Base-by-base conservation (phyloP, 139 green algal species). In the Monoraphidium neglectum region DNA sequence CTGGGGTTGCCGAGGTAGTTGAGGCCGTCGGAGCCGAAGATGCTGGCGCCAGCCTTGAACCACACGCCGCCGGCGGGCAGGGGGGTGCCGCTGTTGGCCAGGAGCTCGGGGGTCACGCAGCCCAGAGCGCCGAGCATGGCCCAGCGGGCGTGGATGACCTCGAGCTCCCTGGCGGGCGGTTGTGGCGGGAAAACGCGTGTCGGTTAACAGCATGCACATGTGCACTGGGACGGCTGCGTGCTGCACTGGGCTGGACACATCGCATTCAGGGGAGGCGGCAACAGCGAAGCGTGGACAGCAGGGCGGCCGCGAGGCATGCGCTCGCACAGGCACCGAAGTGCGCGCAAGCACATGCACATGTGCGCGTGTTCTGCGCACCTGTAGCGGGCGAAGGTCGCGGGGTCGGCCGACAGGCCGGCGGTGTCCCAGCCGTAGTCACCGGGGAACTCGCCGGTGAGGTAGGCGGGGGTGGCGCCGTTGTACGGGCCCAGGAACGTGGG, bases 341-440 rank as follows among this genome's bases (percentile, higher is more conserved):
- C n/a, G n/a, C n/a, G n/a, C n/a, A n/a, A n/a, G n/a, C n/a, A n/a
- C n/a, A n/a, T n/a, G n/a, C n/a, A n/a, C n/a, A n/a, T n/a, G n/a
- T n/a, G n/a, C n/a, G n/a, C n/a, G n/a, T n/a, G n/a, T n/a, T n/a
- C n/a, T n/a, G n/a, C n/a, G n/a, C n/a, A n/a, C n/a, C n/a, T n/a
- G 90, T 97, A 98, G 77, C 80, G 81, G 60, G 89, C 84, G 83
- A 98, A 98, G 84, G 92, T 98, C 88, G 97, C 89, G 70, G 95
- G 95, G 87, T 98, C 43, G 12, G 43, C 43, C 8, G 93, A 98
- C 77, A 98, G 91, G 72, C 94, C 93, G 72, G 89, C 90, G 72
- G 92, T 96, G 90, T 98, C 94, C 93, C 94, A 98, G 83, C 94
- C 94, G 81, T 98, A 98, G 87, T 93, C 88, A 76, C 88, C 88